Percentiles rank a stretch among this genome's conserved stretches.
phyloP scores from a whole-genome alignment of 257 asterid genomes.

The Hygrophila difformis region DNA sequence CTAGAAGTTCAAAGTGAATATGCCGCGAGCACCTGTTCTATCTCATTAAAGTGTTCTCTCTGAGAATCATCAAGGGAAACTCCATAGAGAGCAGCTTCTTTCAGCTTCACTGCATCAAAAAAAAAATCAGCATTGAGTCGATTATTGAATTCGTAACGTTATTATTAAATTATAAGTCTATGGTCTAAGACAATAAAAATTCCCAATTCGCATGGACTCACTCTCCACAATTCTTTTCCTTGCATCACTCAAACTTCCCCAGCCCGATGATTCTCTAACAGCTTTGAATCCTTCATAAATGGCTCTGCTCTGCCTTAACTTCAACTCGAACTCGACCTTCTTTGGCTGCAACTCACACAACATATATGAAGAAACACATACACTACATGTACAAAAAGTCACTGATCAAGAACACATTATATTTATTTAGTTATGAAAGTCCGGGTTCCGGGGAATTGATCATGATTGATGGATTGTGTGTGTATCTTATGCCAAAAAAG shows the following conservation, averaged over 20 bases:
- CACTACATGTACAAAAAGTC: no score
- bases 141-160: not conserved
- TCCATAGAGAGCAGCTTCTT: conserved; percentile 62
- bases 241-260: conserved; percentile 22
- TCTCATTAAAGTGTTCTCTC: conserved; percentile 36
- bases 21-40: conserved; percentile 12
- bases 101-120: conserved; percentile 47
- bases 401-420: no score
- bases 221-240: no score
- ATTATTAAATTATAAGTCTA: no score
- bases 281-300: conserved; percentile 59
- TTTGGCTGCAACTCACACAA: conserved; percentile 40
- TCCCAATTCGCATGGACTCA: no score
- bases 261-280: conserved; percentile 43
- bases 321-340: conserved; percentile 59
- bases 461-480: no score
- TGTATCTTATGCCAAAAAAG: no score
- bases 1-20: no score
- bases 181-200: no score
- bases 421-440: no score
- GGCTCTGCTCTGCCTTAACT: conserved; percentile 65
- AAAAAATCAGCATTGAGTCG: not conserved
- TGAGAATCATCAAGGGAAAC: conserved; percentile 54
- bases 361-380: no score
- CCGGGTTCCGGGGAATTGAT: no score